Evolutionary conservation across 805 yeast species (phyloP).

Genomic region (Candida namnaoensis): DNA sequence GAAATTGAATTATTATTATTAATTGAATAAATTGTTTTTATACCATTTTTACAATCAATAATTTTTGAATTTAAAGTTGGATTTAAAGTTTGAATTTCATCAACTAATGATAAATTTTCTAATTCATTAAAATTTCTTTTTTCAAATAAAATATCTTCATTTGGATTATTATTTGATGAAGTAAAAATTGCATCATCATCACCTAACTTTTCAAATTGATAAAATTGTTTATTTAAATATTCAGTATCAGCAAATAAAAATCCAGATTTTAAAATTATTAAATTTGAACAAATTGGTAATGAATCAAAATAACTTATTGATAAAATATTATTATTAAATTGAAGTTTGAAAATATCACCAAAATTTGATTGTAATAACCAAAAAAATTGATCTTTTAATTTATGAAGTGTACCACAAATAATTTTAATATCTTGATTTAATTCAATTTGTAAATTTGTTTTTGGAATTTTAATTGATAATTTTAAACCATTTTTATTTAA

Average conservation of each 20-base stretch:
- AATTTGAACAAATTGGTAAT: slow-evolving; percentile 44
- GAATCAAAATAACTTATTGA: slow-evolving; percentile 71
- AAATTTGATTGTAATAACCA: slow-evolving; percentile 56
- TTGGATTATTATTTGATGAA: slow-evolving; percentile 22
- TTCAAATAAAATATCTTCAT: slow-evolving; percentile 17
- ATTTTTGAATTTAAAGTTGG: slow-evolving; percentile 43
- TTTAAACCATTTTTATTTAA: slow-evolving; percentile 20
- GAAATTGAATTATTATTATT: slow-evolving; percentile 28
- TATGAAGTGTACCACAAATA: slow-evolving; percentile 55
- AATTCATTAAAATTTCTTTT: slow-evolving; percentile 22
- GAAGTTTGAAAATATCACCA: slow-evolving; percentile 74
- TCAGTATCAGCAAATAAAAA: slow-evolving; percentile 62
- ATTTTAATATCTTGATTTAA: slow-evolving; percentile 24
- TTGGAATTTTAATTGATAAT: slow-evolving; percentile 47
- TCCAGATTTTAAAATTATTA: slow-evolving; percentile 67
- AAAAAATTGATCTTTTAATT: slow-evolving; percentile 53
- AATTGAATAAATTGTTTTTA: slow-evolving; percentile 32
- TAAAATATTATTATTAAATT: slow-evolving; percentile 17
- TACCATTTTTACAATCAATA: slow-evolving; percentile 17
- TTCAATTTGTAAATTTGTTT: slow-evolving; percentile 19
- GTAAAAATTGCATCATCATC: slow-evolving; percentile 36
- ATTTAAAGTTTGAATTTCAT: slow-evolving; percentile 31
- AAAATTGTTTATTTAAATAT: slow-evolving; percentile 54
- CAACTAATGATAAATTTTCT: slow-evolving; percentile 53
- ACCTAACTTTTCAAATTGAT: slow-evolving; percentile 74